Evolutionary conservation across 495 filamentous ascomycete genomes (phyloP), one percentile per base, ranked within the genome.

Genomic region (Margaritispora aquatica): DNA sequence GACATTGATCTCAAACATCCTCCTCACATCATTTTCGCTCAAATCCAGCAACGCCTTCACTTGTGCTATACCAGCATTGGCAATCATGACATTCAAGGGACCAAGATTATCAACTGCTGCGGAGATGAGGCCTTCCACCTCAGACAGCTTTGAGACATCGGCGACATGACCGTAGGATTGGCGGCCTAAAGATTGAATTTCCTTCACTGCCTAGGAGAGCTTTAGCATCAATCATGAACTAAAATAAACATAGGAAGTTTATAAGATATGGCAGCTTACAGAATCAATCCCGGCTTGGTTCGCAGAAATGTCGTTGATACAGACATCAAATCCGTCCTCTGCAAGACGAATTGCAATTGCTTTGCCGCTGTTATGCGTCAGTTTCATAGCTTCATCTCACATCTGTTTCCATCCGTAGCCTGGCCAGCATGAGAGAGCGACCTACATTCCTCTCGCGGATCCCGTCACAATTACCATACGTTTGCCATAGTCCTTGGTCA

Each of bases 11-110:
- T 70, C 70, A 52, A 84, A 73, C 72, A 83, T 78, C 21, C 69
- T 68, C 20, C 68, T 49, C 19, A 83, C 70, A 62, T 84, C 77
- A 10, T 73, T 68, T 47, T 80, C 73, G 0, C 74, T 75, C 8
- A 84, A 54, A 23, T 84, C 78, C 2, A 84, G 68, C 3, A 82
- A 60, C 0, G 70, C 59, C 63, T 79, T 77, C 15, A 80, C 81
- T 65, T 80, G 76, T 13, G 76, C 75, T 46, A 85, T 84, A 19
- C 82, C 83, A 0, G 82, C 83, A 63, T 86, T 85, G 44, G 82
- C 82, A 36, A 86, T 67, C 81, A 85, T 84, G 20, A 79, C 80
- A 50, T 74, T 75, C 21, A 87, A 66, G 1, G 78, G 76, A 9
- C 83, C 84, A 0, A 86, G 70, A 21, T 66, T 60, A 1, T 68